Conservation (phyloP, 73 alveolate genomes). For the Paramecium caudatum region DNA sequence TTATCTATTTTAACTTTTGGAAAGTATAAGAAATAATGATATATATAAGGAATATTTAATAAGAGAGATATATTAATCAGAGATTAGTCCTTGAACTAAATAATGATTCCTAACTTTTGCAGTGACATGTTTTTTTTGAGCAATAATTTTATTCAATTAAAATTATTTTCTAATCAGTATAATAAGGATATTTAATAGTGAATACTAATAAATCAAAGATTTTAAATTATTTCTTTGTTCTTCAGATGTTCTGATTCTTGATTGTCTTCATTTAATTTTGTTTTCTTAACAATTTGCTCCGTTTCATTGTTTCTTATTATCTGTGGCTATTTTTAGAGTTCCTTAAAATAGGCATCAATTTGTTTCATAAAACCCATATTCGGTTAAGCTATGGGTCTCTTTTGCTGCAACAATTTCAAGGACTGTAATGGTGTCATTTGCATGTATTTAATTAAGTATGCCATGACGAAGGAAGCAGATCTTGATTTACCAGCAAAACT, state of each 20-base stretch:
- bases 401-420: neutral
- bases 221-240: neutral
- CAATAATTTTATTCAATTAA: constrained; percentile 30
- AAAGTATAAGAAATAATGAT: too few relatives aligned
- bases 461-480: constrained; percentile 58
- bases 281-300: neutral
- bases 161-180: constrained; percentile 26
- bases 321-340: constrained; percentile 60
- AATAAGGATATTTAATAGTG: neutral
- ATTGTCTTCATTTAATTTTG: neutral
- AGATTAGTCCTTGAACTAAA: too few relatives aligned
- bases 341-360: constrained; percentile 27
- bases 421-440: constrained; percentile 16
- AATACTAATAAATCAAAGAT: neutral
- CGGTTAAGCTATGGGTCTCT: constrained; percentile 33
- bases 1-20: too few relatives aligned
- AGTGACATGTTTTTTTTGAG: too few relatives aligned
- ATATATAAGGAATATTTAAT: too few relatives aligned
- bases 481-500: constrained; percentile 67
- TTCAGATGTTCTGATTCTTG: neutral
- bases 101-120: too few relatives aligned
- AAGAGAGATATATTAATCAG: too few relatives aligned
- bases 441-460: constrained; percentile 36
- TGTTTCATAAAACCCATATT: constrained; percentile 46
- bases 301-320: neutral